Conservation (phyloP, 1,139 yeast species). For the Meyerozyma guilliermondii region DNA sequence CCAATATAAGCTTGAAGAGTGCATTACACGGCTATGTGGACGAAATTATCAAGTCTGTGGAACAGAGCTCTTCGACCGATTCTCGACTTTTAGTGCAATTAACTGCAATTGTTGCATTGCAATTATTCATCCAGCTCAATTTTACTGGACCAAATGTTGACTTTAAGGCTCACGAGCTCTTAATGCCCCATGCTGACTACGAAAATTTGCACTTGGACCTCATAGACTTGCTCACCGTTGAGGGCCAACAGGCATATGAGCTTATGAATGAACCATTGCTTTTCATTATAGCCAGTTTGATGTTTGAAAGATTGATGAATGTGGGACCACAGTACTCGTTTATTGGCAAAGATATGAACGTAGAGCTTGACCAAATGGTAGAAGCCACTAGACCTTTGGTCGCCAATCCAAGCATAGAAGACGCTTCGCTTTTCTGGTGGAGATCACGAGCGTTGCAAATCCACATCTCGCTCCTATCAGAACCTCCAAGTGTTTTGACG, state of each 20-base stretch:
- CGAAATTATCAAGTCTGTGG: neutral
- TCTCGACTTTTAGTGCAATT: conserved; percentile 15
- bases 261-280: conserved; percentile 51
- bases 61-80: neutral
- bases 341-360: conserved; percentile 13
- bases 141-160: conserved; percentile 76
- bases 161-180: conserved; percentile 26
- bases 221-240: conserved; percentile 39
- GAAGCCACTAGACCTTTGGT: conserved; percentile 13
- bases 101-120: conserved; percentile 55
- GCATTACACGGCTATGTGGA: neutral
- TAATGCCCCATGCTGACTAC: conserved; percentile 27
- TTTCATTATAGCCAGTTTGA: conserved; percentile 41
- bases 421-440: conserved; percentile 66
- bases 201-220: conserved; percentile 26
- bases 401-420: conserved; percentile 11
- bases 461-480: conserved; percentile 57
- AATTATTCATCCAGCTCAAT: conserved; percentile 69
- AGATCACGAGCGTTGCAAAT: conserved; percentile 60
- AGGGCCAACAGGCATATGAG: conserved; percentile 64
- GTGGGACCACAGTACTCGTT: conserved; percentile 26
- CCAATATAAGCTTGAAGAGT: neutral
- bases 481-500: conserved; percentile 46
- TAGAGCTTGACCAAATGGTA: conserved; percentile 17
- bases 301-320: conserved; percentile 47